Conservation (phyloP, 169 alveolate species). For the Babesia bovis region DNA sequence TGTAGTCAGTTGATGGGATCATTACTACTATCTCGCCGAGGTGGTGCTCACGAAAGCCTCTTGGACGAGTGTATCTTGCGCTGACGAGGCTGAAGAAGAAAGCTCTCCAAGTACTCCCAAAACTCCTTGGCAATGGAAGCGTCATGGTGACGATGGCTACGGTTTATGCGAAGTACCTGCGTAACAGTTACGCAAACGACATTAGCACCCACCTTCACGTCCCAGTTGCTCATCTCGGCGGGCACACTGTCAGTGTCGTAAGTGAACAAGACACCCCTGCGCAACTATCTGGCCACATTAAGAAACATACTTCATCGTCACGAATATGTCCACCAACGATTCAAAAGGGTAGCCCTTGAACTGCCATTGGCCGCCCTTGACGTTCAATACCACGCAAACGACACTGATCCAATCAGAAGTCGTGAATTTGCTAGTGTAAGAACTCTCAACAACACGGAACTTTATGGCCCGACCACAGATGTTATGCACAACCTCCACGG, state of each 20-base stretch:
- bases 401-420: conserved; percentile 77
- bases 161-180: conserved; percentile 57
- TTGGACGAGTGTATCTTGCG: conserved; percentile 47
- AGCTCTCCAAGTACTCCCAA: conserved; percentile 65
- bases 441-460: conserved; percentile 73
- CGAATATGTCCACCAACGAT: conserved; percentile 66
- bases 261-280: conserved; percentile 57
- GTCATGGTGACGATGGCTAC: conserved; percentile 65
- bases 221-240: conserved; percentile 64
- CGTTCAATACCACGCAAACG: conserved; percentile 73
- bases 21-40: neutral
- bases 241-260: conserved; percentile 64
- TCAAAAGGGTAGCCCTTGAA: conserved; percentile 74
- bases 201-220: conserved; percentile 39
- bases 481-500: conserved; percentile 70
- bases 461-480: conserved; percentile 67
- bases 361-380: conserved; percentile 69
- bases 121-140: conserved; percentile 66
- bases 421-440: conserved; percentile 65
- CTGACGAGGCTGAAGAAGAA: conserved; percentile 59
- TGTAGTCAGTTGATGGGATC: neutral
- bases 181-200: neutral
- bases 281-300: neutral
- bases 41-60: conserved; percentile 9
- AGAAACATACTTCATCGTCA: conserved; percentile 69